Conservation (phyloP, 2,329 filamentous ascomycete species). For the Trichoderma afroharzianum region DNA sequence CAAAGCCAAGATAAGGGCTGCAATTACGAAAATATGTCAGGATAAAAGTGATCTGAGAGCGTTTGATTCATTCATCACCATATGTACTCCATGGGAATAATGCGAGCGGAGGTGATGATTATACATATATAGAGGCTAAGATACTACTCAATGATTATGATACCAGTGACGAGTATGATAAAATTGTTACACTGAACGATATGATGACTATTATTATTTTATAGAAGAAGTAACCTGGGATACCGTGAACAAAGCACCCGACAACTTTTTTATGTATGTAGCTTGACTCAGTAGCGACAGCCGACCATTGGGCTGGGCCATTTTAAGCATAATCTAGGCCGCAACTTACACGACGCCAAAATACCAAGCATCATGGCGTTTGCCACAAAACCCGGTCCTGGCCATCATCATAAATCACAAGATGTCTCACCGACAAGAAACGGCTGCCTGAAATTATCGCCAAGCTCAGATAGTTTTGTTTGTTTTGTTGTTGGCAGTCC, state of each 20-base stretch:
- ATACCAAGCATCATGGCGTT: not conserved
- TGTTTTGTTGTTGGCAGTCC: not conserved
- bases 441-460: not conserved
- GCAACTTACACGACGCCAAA: not conserved
- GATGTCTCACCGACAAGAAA: not conserved
- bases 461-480: not conserved
- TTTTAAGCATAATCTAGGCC: conserved; percentile 4
- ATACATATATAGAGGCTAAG: not conserved
- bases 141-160: not conserved
- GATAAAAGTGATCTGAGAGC: not conserved
- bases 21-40: not conserved
- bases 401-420: not conserved
- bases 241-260: not conserved
- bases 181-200: not conserved
- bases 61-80: not conserved
- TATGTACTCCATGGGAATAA: not conserved
- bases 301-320: not conserved
- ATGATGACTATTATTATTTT: not conserved
- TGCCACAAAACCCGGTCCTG: not conserved
- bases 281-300: not conserved
- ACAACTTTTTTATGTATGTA: not conserved
- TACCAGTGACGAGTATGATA: not conserved
- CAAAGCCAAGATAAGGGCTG: too few species aligned
- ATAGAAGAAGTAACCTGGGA: not conserved
- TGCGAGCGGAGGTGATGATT: not conserved